A percentile compares a stretch with the other conserved stretches of the same genome.
These are phyloP conservation scores for Fonsecaea multimorphosa DNA, from an alignment of 2,329 filamentous ascomycete species.

Conservation along the genomic window DNA sequence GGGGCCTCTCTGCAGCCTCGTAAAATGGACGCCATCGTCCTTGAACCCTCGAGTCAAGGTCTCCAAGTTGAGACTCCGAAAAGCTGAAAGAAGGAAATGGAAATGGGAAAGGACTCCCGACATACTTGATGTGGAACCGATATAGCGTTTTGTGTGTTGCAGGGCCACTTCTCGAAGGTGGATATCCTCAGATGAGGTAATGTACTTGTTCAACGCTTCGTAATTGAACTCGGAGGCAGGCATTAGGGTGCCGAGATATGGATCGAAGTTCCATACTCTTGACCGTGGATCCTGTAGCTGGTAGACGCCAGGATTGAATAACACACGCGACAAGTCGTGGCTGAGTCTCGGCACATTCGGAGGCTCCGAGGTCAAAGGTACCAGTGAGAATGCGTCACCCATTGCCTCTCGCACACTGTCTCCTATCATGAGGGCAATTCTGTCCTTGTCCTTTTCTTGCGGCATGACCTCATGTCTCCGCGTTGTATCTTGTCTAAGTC, in stretches of 20 bases:
- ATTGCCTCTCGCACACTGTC: slow-evolving; percentile 36
- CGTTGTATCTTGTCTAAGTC: background rate
- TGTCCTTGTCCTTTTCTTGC: slow-evolving; percentile 1
- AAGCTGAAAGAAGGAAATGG: slow-evolving; percentile 85
- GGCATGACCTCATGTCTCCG: background rate
- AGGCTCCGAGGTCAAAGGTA: slow-evolving; percentile 53
- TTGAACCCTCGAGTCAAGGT: slow-evolving; percentile 72
- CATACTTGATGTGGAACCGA: slow-evolving; percentile 97
- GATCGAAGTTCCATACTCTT: slow-evolving; percentile 94
- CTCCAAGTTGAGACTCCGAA: slow-evolving; percentile 72
- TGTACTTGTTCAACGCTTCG: slow-evolving; percentile 79
- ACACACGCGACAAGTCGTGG: slow-evolving; percentile 76
- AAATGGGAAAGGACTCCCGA: slow-evolving; percentile 86
- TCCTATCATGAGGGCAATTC: slow-evolving; percentile 17
- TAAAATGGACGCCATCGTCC: slow-evolving; percentile 68
- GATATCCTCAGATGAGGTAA: slow-evolving; percentile 86
- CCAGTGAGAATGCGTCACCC: slow-evolving; percentile 50
- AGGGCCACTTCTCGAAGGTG: slow-evolving; percentile 72
- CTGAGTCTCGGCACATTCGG: slow-evolving; percentile 36
- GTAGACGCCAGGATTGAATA: slow-evolving; percentile 95
- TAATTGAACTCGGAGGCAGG: slow-evolving; percentile 93
- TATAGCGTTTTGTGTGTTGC: slow-evolving; percentile 75
- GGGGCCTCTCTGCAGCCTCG: slow-evolving; percentile 72
- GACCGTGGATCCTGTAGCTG: slow-evolving; percentile 87
- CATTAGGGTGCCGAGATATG: slow-evolving; percentile 92